phyloP scores from a whole-genome alignment of 1,284 basidiomycete genomes.

The Sphaerobolus stellatus region DNA sequence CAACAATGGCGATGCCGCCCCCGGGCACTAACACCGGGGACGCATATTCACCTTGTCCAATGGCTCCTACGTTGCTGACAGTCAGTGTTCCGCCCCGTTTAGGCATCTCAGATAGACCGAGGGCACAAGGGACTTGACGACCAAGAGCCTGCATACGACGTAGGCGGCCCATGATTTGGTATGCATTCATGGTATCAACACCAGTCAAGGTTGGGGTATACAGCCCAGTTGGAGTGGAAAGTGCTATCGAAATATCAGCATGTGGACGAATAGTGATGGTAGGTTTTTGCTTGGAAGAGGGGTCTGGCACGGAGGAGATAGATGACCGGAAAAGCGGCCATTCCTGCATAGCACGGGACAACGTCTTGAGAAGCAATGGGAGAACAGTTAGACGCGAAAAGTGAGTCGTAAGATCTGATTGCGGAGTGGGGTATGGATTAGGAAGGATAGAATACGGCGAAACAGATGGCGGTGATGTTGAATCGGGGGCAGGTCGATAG shows the following conservation, averaged over 20 bases:
- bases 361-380: constrained; percentile 83
- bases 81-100: constrained; percentile 76
- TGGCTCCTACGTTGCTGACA: constrained; percentile 83
- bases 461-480: constrained; percentile 38
- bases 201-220: constrained; percentile 82
- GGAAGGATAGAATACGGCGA: constrained; percentile 50
- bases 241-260: constrained; percentile 72
- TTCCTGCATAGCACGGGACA: constrained; percentile 77
- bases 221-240: constrained; percentile 81
- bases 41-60: constrained; percentile 73
- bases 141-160: constrained; percentile 62
- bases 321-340: constrained; percentile 81
- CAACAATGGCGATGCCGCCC: constrained; percentile 89
- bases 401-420: constrained; percentile 46
- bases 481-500: constrained; percentile 43
- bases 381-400: constrained; percentile 78
- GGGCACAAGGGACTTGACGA: constrained; percentile 61
- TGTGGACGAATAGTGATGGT: constrained; percentile 66
- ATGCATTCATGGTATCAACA: constrained; percentile 60
- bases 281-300: constrained; percentile 45
- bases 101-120: constrained; percentile 64
- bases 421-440: constrained; percentile 35
- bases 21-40: constrained; percentile 83
- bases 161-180: constrained; percentile 64
- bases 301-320: constrained; percentile 45